Evolutionary conservation across 192 early-diverging fungal species (phyloP).

Genomic region (Linnemannia exigua): DNA sequence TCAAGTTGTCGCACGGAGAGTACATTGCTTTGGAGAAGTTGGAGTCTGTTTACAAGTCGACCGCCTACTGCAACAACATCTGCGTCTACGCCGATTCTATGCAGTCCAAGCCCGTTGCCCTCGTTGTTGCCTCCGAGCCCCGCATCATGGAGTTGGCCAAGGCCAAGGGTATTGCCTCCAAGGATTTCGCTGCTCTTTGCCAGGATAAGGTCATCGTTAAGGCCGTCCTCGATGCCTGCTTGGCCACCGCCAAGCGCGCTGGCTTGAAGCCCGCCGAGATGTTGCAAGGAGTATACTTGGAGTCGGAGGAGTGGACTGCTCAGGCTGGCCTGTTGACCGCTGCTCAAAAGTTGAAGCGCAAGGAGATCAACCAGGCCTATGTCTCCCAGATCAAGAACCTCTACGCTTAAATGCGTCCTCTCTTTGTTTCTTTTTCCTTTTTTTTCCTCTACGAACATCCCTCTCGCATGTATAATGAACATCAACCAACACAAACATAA

Average conservation of each 20-base stretch:
- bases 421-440: background rate
- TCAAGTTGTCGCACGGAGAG: slow-evolving; percentile 93
- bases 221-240: slow-evolving; percentile 60
- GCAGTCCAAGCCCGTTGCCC: slow-evolving; percentile 78
- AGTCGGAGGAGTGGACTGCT: slow-evolving; percentile 90
- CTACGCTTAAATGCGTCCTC: slow-evolving; percentile 37
- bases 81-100: slow-evolving; percentile 83
- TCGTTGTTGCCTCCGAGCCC: slow-evolving; percentile 79
- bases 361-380: slow-evolving; percentile 79
- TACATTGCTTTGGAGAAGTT: slow-evolving; percentile 96
- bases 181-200: slow-evolving; percentile 69
- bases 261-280: slow-evolving; percentile 83
- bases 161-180: slow-evolving; percentile 54
- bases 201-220: slow-evolving; percentile 65
- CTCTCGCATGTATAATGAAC: slow-evolving; percentile 12
- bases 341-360: slow-evolving; percentile 93
- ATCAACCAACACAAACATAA: background rate
- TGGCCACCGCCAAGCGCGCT: slow-evolving; percentile 71
- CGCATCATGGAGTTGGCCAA: slow-evolving; percentile 63
- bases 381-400: slow-evolving; percentile 69
- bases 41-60: slow-evolving; percentile 90
- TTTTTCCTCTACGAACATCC: slow-evolving; percentile 6
- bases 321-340: slow-evolving; percentile 93
- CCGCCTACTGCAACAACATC: slow-evolving; percentile 80
- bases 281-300: slow-evolving; percentile 75